Conservation (phyloP, 441 rosid species). For the Brassica balearica region DNA sequence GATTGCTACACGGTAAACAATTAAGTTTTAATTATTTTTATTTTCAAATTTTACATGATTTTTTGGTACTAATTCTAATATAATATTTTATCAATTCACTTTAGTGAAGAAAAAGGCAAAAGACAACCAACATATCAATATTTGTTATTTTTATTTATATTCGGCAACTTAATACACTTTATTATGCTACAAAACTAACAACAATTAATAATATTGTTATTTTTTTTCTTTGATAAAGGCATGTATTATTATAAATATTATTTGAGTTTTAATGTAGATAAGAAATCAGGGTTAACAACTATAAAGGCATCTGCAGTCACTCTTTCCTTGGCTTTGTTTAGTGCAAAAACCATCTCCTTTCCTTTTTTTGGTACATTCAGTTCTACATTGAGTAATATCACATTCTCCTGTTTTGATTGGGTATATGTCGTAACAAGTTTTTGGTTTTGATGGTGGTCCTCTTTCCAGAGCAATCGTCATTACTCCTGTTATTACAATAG, state of each 20-base stretch:
- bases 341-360: not conserved
- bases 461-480: not conserved
- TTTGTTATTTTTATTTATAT: not conserved
- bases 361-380: not conserved
- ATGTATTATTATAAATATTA: not conserved
- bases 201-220: too few species aligned
- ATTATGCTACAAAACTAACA: too few species aligned
- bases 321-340: not conserved
- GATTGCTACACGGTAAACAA: not conserved
- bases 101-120: not conserved
- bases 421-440: not conserved
- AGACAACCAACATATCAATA: not conserved
- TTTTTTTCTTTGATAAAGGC: too few species aligned
- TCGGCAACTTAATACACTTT: too few species aligned
- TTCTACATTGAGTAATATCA: not conserved
- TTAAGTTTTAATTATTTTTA: not conserved
- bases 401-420: not conserved
- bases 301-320: not conserved
- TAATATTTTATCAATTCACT: not conserved
- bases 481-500: not conserved
- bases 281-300: not conserved
- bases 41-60: not conserved
- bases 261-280: not conserved
- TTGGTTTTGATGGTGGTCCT: not conserved
- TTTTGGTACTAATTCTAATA: not conserved